These are phyloP conservation scores for Rhododendron griersonianum DNA, from an alignment of 148 eudicot species.

Conservation along the genomic window DNA sequence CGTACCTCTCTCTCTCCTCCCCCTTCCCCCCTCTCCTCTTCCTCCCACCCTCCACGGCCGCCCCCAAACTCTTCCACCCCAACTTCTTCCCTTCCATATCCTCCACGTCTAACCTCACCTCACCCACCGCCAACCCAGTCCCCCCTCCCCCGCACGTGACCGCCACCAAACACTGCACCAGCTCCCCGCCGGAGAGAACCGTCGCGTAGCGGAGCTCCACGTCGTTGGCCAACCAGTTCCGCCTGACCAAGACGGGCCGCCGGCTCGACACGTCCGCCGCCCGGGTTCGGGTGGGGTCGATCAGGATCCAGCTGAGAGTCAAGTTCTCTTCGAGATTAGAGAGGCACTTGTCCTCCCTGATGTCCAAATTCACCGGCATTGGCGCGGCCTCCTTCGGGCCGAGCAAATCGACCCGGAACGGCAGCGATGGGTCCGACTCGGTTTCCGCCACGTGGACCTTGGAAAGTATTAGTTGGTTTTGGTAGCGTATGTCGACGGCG, in stretches of 20 bases:
- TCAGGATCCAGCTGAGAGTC: conserved; percentile 63
- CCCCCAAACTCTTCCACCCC: conserved; percentile 28
- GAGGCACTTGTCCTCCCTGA: conserved; percentile 14
- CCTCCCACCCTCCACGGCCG: conserved; percentile 40
- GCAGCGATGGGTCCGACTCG: conserved; percentile 33
- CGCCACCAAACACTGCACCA: conserved; percentile 24
- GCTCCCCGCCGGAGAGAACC: conserved; percentile 17
- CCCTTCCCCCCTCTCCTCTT: conserved; percentile 20
- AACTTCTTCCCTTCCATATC: conserved; percentile 33
- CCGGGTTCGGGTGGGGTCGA: conserved; percentile 36
- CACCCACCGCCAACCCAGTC: conserved; percentile 40
- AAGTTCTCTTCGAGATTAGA: conserved; percentile 24
- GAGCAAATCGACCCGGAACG: conserved; percentile 49
- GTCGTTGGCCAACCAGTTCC: conserved; percentile 35
- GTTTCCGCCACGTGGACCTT: conserved; percentile 36
- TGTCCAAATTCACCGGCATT: conserved; percentile 14
- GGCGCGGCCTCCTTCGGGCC: conserved; percentile 35
- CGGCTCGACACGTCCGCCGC: conserved; percentile 33
- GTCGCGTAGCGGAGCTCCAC: conserved; percentile 25
- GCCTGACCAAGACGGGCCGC: conserved; percentile 25
- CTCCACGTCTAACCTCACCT: conserved; percentile 46
- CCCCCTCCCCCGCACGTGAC: conserved; percentile 34
- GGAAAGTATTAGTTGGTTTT: conserved; percentile 31
- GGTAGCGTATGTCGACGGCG: conserved; percentile 48
- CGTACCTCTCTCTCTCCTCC: conserved; percentile 31